Evolutionary conservation across 2,329 filamentous ascomycete species (phyloP).

Genomic region (Trichoderma cornu-damae): DNA sequence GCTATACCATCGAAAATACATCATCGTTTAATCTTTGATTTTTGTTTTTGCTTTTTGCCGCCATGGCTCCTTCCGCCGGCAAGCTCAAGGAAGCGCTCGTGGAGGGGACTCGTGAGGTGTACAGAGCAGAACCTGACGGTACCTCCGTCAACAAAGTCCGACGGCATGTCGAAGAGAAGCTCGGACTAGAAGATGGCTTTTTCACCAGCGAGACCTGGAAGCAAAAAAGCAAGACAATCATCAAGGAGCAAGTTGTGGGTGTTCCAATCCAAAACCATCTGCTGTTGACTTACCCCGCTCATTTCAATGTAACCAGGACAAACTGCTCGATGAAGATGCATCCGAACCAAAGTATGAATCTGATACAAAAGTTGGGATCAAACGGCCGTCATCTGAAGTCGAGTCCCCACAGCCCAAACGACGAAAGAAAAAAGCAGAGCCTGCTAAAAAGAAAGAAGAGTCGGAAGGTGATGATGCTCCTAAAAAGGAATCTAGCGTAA

Average conservation of each 20-base stretch:
- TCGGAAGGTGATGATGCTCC: constrained; percentile 21
- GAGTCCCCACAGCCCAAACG: constrained; percentile 36
- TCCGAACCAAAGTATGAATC: constrained; percentile 27
- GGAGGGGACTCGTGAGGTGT: constrained; percentile 44
- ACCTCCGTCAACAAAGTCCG: constrained; percentile 56
- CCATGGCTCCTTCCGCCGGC: constrained; percentile 40
- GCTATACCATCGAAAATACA: background rate
- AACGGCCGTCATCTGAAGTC: constrained; percentile 33
- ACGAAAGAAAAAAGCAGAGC: constrained; percentile 34
- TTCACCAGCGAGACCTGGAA: constrained; percentile 52
- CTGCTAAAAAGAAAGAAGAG: constrained; percentile 33
- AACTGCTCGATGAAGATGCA: constrained; percentile 33
- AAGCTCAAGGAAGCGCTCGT: constrained; percentile 44
- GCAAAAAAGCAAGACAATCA: constrained; percentile 52
- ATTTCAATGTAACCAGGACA: constrained; percentile 27
- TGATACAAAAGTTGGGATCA: constrained; percentile 28
- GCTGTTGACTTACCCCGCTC: constrained; percentile 1
- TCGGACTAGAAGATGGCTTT: constrained; percentile 47
- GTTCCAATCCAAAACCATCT: background rate
- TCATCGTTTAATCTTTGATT: background rate
- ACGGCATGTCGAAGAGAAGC: constrained; percentile 45
- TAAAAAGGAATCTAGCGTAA: constrained; percentile 24
- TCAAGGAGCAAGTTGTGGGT: constrained; percentile 51
- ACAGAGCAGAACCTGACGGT: constrained; percentile 39
- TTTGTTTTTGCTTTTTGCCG: background rate